These are phyloP conservation scores for Metschnikowia borealis DNA, from an alignment of 805 yeast genomes.

Conservation along the genomic window DNA sequence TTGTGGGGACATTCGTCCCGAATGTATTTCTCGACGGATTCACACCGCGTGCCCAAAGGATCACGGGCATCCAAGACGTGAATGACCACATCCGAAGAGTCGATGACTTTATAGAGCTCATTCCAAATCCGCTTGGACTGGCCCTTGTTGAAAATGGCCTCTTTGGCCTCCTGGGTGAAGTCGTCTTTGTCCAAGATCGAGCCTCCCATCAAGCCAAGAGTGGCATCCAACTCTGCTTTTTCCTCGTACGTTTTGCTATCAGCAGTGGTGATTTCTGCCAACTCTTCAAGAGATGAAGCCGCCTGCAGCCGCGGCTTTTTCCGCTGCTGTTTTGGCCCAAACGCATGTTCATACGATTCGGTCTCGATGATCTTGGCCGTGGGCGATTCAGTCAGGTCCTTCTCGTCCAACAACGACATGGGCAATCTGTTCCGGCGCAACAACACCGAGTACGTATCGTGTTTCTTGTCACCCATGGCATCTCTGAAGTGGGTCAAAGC, in stretches of 20 bases:
- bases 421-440: conserved; percentile 89
- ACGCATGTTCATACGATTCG: conserved; percentile 74
- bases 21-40: conserved; percentile 87
- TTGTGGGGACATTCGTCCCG: conserved; percentile 93
- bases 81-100: conserved; percentile 94
- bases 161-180: conserved; percentile 87
- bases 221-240: conserved; percentile 68
- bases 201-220: conserved; percentile 78
- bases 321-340: conserved; percentile 94
- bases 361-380: conserved; percentile 80
- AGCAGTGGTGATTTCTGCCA: conserved; percentile 54
- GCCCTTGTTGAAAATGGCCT: conserved; percentile 93
- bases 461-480: conserved; percentile 81
- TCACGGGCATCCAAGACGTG: conserved; percentile 97
- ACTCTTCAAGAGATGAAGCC: conserved; percentile 73
- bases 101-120: conserved; percentile 93
- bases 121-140: conserved; percentile 99
- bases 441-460: conserved; percentile 81
- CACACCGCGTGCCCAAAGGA: conserved; percentile 94
- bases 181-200: conserved; percentile 61
- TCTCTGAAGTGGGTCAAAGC: conserved; percentile 91
- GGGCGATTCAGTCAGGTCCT: conserved; percentile 72
- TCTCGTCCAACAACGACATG: conserved; percentile 90
- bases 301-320: conserved; percentile 78
- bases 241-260: conserved; percentile 65